Evolutionary conservation across 768 basidiomycete species (phyloP).

Genomic region (Lactarius sanguifluus): DNA sequence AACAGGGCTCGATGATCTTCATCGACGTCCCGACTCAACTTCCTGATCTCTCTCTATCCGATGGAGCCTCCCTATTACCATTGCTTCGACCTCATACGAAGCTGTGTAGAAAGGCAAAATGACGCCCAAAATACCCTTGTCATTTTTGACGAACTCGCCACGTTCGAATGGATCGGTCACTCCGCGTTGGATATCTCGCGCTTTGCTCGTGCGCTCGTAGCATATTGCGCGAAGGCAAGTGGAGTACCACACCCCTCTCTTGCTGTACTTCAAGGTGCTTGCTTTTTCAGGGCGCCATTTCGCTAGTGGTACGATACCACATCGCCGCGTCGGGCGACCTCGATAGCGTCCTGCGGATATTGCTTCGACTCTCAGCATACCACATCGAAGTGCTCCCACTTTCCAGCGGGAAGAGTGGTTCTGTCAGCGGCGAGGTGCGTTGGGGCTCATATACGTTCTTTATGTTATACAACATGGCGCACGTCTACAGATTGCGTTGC

Average conservation of each 20-base stretch:
- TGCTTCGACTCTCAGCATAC: slow-evolving; percentile 63
- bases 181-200: slow-evolving; percentile 50
- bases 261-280: background rate
- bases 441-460: background rate
- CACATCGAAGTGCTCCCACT: slow-evolving; percentile 73
- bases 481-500: slow-evolving; percentile 56
- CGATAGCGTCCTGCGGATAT: slow-evolving; percentile 57
- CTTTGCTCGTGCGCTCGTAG: slow-evolving; percentile 59
- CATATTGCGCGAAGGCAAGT: slow-evolving; percentile 54
- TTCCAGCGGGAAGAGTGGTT: slow-evolving; percentile 71
- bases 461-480: background rate
- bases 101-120: slow-evolving; percentile 9
- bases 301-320: slow-evolving; percentile 66
- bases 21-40: slow-evolving; percentile 51
- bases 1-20: slow-evolving; percentile 44
- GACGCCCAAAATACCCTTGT: slow-evolving; percentile 41
- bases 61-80: slow-evolving; percentile 27
- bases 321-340: slow-evolving; percentile 50
- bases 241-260: background rate
- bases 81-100: slow-evolving; percentile 29
- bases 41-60: slow-evolving; percentile 28
- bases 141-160: slow-evolving; percentile 68
- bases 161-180: slow-evolving; percentile 72
- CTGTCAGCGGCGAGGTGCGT: slow-evolving; percentile 73
- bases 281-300: slow-evolving; percentile 47